Percentiles rank a stretch among this genome's conserved stretches.
Conservation (phyloP, 257 asterid species). For the Cruciata laevipes region DNA sequence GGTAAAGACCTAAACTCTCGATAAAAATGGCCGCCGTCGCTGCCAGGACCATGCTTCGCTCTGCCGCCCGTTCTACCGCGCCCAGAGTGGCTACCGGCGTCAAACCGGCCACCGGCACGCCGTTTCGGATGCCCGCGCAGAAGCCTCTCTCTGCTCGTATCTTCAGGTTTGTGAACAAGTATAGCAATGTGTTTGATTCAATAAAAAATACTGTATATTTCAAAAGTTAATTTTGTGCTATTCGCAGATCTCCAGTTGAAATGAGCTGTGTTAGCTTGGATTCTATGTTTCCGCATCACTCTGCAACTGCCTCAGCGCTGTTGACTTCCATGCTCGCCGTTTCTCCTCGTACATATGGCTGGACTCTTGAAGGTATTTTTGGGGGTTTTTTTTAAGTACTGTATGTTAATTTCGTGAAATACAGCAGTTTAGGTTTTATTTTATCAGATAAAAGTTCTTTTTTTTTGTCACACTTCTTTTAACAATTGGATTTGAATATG, state of each 20-base stretch:
- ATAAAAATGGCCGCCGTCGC: slow-evolving; percentile 7
- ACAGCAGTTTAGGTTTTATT: background rate
- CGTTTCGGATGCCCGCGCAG: slow-evolving; percentile 1
- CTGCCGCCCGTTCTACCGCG: slow-evolving; percentile 3
- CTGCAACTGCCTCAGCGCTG: slow-evolving; percentile 35
- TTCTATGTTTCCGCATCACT: slow-evolving; percentile 30
- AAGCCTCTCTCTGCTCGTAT: slow-evolving; percentile 5
- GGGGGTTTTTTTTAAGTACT: too few relatives aligned
- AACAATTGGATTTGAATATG: background rate
- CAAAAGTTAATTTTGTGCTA: background rate
- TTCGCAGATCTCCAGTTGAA: slow-evolving; percentile 31
- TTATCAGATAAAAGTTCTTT: background rate
- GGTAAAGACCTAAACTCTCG: background rate
- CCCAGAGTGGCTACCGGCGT: background rate
- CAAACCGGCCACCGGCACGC: slow-evolving; percentile 2
- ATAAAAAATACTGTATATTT: background rate
- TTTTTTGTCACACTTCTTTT: background rate
- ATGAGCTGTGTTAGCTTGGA: slow-evolving; percentile 24
- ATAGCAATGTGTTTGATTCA: background rate
- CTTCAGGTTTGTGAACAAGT: background rate
- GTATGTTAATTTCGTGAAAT: background rate
- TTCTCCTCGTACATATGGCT: slow-evolving; percentile 24
- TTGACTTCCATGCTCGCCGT: slow-evolving; percentile 30
- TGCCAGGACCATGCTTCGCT: slow-evolving; percentile 1
- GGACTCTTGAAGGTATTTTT: slow-evolving; percentile 31